A percentile compares a stretch with the other conserved stretches of the same genome.
These are phyloP conservation scores for Arthrobotrys pseudoclavata DNA, from an alignment of 2,329 filamentous ascomycete genomes.

Conservation along the genomic window DNA sequence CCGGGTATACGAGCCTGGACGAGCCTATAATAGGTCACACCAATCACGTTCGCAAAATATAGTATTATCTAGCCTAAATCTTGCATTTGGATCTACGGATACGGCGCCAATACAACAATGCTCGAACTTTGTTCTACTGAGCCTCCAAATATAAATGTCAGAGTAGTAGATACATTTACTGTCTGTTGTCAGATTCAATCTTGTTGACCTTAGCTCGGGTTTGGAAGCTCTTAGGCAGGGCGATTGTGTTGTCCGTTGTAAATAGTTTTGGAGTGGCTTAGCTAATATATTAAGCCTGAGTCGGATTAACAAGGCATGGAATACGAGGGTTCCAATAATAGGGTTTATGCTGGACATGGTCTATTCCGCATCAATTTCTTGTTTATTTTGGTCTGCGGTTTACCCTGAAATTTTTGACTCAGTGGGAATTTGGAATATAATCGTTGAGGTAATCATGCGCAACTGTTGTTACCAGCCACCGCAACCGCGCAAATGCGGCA, in stretches of 20 bases:
- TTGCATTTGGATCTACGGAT: constrained; percentile 49
- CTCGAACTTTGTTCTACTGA: constrained; percentile 10
- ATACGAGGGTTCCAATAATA: constrained; percentile 60
- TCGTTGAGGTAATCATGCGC: constrained; percentile 11
- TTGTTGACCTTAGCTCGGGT: constrained; percentile 9
- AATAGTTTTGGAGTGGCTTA: constrained; percentile 52
- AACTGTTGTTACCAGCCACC: constrained; percentile 1
- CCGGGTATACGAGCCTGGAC: constrained; percentile 52
- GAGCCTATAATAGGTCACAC: constrained; percentile 36
- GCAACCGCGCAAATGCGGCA: constrained; percentile 45
- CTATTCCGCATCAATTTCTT: constrained; percentile 33
- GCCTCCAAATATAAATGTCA: constrained; percentile 31
- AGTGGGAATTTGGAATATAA: constrained; percentile 29
- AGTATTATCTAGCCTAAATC: constrained; percentile 50
- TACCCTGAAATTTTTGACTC: constrained; percentile 1
- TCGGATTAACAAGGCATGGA: constrained; percentile 34
- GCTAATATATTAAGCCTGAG: constrained; percentile 47
- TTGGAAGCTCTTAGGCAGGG: constrained; percentile 13
- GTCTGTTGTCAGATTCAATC: constrained; percentile 31
- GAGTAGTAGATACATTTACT: not conserved
- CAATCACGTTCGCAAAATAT: constrained; percentile 37
- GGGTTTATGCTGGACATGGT: constrained; percentile 41
- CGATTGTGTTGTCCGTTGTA: constrained; percentile 59
- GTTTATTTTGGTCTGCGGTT: constrained; percentile 33
- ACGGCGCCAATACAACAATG: constrained; percentile 24